Base-by-base conservation (phyloP, 2,329 filamentous ascomycete genomes). In the Bipolaris oryzae region DNA sequence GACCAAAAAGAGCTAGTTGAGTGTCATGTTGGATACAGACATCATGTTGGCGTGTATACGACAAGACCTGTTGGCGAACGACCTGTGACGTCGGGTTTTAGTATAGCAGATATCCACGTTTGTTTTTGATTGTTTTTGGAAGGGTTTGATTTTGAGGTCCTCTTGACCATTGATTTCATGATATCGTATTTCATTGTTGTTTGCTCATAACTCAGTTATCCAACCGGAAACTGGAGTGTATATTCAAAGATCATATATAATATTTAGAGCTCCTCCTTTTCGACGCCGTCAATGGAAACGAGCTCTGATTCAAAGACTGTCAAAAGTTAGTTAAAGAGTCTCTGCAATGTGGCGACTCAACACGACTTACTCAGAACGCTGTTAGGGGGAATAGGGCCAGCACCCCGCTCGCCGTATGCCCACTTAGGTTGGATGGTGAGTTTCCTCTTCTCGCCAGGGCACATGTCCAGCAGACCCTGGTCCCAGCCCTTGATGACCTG, bases 401-500 rank as follows among this genome's bases (percentile, higher is more conserved):
- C 85, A 50, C 80, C 84, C 59, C 89, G 85, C 62, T 87, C 80
- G 57, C 94, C 94, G 75, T 97, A 98, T 48, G 88, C 94, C 73
- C 88, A 86, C 75, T 91, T 89, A 20, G 94, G 92, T 49, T 92
- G 92, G 50, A 99, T 95, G 25, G 92, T 98, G 74, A 99, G 81
- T 57, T 87, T 94, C 79, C 78, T 86, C 87, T 96, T 96, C 83
- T 99, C 94, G 62, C 95, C 95, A 68, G 95, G 89, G 79, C 94
- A 98, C 94, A 98, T 98, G 73, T 93, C 91, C 43, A 96, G 74
- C 21, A 98, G 85, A 50, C 94, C 94, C 74, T 96, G 81, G 71
- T 98, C 94, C 93, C 93, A 97, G 71, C 94, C 94, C 82, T 95
- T 92, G 79, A 99, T 99, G 57, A 98, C 95, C 76, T 90, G 87